Evolutionary conservation across 306 rosid genomes (phyloP).

Genomic region (Casuarina equisetifolia): DNA sequence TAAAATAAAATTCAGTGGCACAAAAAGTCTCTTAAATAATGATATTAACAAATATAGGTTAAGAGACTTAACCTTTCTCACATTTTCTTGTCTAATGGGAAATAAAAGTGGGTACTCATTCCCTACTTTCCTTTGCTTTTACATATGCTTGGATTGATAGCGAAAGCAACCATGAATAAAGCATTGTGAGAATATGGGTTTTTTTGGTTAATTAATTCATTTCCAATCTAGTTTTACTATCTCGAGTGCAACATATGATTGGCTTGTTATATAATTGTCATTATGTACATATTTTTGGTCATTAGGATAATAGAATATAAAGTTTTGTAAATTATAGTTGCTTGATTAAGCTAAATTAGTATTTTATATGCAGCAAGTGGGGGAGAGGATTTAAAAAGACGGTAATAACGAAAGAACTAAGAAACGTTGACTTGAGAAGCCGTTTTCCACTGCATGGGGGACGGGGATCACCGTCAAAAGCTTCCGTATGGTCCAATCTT

Average conservation of each 20-base stretch:
- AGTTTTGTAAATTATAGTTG: too few relatives aligned
- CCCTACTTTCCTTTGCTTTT: not conserved
- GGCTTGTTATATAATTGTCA: too few relatives aligned
- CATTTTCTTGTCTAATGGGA: not conserved
- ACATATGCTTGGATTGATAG: not conserved
- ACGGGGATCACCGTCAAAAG: conserved; percentile 15
- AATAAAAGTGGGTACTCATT: not conserved
- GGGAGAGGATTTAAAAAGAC: too few relatives aligned
- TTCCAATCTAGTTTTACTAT: too few relatives aligned
- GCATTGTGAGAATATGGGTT: not conserved
- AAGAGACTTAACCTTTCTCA: conserved; percentile 7
- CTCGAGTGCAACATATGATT: too few relatives aligned
- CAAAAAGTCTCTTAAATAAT: too few relatives aligned
- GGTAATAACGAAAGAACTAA: not conserved
- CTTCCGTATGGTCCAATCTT: conserved; percentile 15
- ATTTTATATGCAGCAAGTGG: not conserved
- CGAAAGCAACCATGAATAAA: not conserved
- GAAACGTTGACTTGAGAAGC: not conserved
- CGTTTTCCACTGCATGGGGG: not conserved
- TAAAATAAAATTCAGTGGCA: too few relatives aligned
- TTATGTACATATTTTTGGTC: too few relatives aligned
- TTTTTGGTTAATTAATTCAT: too few relatives aligned
- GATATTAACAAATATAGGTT: not conserved
- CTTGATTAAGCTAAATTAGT: too few relatives aligned
- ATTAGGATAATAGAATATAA: too few relatives aligned